Percentiles rank a stretch among this genome's conserved stretches.
Conservation (phyloP, 2,329 filamentous ascomycete genomes). For the Colletotrichum spinosum region DNA sequence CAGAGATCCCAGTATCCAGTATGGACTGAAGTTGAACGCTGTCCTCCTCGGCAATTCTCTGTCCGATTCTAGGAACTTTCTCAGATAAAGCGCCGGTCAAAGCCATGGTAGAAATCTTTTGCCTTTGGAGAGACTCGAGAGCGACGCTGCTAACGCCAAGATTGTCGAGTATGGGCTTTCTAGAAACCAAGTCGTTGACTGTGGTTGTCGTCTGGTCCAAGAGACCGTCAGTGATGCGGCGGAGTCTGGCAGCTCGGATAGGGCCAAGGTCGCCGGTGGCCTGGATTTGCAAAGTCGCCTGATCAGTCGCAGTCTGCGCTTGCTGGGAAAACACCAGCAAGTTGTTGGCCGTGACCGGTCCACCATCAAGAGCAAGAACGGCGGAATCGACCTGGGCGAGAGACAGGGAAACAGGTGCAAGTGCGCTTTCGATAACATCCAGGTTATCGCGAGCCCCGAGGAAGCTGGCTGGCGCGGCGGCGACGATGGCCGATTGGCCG, state of each 20-base stretch:
- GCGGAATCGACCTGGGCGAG: conserved; percentile 26
- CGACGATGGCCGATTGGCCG: conserved; percentile 23
- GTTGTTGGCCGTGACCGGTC: conserved; percentile 31
- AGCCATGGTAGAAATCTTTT: conserved; percentile 39
- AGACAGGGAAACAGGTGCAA: conserved; percentile 23
- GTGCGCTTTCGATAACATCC: conserved; percentile 24
- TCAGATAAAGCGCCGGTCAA: conserved; percentile 42
- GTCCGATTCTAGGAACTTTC: conserved; percentile 43
- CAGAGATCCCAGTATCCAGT: conserved; percentile 40
- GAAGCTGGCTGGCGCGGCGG: conserved; percentile 14
- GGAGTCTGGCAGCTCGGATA: conserved; percentile 38
- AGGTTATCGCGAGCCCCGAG: conserved; percentile 16
- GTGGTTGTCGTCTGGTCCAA: conserved; percentile 40
- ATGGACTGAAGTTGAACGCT: conserved; percentile 40
- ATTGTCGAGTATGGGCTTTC: conserved; percentile 43
- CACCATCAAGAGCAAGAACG: conserved; percentile 26
- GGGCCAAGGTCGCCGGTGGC: conserved; percentile 39
- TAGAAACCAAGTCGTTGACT: conserved; percentile 39
- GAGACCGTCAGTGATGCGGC: conserved; percentile 39
- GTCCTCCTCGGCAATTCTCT: conserved; percentile 42
- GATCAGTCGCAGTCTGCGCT: conserved; percentile 35
- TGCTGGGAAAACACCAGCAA: conserved; percentile 29
- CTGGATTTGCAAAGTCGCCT: conserved; percentile 42
- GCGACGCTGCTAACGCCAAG: conserved; percentile 42
- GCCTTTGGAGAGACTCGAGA: conserved; percentile 40